Percentiles rank a stretch among this genome's conserved stretches.
Evolutionary conservation across 257 asterid species (phyloP).

Genomic region (Leonotis leonurus): DNA sequence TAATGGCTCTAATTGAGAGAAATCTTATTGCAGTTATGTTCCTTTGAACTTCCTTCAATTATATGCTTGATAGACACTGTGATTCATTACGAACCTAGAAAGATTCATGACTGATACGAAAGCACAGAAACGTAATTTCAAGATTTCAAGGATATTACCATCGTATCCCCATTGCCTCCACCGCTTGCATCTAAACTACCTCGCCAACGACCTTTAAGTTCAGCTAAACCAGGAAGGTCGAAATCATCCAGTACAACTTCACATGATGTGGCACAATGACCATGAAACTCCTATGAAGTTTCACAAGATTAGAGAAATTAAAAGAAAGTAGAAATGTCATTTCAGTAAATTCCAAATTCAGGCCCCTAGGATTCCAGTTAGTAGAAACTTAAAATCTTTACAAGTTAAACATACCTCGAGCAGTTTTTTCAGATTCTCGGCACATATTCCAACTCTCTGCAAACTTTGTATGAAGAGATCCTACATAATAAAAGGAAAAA

Average conservation of each 20-base stretch:
- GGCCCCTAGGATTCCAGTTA: constrained; percentile 6
- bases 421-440: constrained; percentile 85
- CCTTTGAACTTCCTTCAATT: neutral
- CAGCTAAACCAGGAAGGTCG: constrained; percentile 95
- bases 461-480: constrained; percentile 88
- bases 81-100: neutral
- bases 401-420: constrained; percentile 64
- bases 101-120: neutral
- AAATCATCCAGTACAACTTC: constrained; percentile 83
- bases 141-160: constrained; percentile 42
- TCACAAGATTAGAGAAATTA: constrained; percentile 12
- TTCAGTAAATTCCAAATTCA: neutral
- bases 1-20: neutral
- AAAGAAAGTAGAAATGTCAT: constrained; percentile 6
- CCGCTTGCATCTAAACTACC: constrained; percentile 97
- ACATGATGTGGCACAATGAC: constrained; percentile 61
- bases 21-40: neutral
- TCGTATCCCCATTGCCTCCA: constrained; percentile 98
- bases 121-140: neutral
- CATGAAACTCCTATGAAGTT: constrained; percentile 69
- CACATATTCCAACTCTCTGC: constrained; percentile 77
- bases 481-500: constrained; percentile 29
- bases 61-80: neutral
- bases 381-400: constrained; percentile 8
- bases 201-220: constrained; percentile 92